Base-by-base conservation (phyloP, 1,284 basidiomycete genomes). In the Naganishia cerealis region DNA sequence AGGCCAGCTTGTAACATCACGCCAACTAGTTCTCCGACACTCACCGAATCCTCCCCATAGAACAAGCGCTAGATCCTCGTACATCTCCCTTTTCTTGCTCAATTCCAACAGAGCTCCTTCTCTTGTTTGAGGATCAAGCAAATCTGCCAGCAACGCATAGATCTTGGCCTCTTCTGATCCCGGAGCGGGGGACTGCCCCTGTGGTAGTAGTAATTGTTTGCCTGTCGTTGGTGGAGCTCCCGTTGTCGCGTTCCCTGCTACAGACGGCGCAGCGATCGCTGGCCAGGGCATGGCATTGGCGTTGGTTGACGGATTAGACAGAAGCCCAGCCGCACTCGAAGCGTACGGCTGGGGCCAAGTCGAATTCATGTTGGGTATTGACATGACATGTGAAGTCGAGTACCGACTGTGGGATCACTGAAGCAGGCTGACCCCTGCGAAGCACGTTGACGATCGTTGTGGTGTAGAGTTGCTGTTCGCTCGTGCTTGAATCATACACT, bases 51-150 rank as follows among this genome's bases (percentile, higher is more conserved):
- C 96, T 76, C 99, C 95, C 96, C 96, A 99, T 6, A 99, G 85
- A 15, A 99, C 92, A 39, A 99, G 85, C 0, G 96, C 96, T 33
- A 99, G 87, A 80, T 99, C 95, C 78, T 99, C 96, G 80, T 96
- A 99, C 82, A 98, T 94, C 82, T 99, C 96, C 72, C 96, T 85
- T 83, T 98, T 98, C 86, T 99, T 99, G 83, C 93, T 96, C 73
- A 99, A 84, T 83, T 99, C 96, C 59, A 99, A 85, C 66, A 97
- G 82, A 0, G 94, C 94, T 8, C 85, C 85, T 78, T 97, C 94
- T 70, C 94, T 85, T n/a, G 88, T 87, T 63, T 84, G 77, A 10
- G 81, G 81, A 71, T 82, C 81, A 70, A 83, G 75, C 62, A 85
- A 72, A 72, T 84, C 82, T 42, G 81, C 81, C 73, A 85, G 83